Base-by-base conservation (phyloP, 768 basidiomycete genomes). In the Asterophora parasitica region DNA sequence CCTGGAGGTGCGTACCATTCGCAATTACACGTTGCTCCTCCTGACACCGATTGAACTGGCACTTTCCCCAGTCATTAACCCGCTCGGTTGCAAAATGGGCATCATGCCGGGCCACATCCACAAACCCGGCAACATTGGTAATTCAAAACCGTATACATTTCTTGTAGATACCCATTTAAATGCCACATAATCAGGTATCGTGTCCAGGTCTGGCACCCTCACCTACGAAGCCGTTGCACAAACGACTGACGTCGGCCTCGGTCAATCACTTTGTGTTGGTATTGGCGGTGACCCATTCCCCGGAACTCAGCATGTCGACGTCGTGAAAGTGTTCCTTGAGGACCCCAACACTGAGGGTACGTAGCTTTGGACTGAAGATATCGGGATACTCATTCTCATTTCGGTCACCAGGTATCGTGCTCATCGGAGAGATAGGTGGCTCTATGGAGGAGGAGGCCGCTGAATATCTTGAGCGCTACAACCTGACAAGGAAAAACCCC, bases 391-490 rank as follows among this genome's bases (percentile, higher is more conserved):
- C 8, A 16, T 8, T n/a, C 42, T 23, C 2, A 19, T 15, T 5
- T 6, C 6, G 2, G 23, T 15, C 2, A 10, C 16, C 34, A 92
- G 90, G 94, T 58, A 94, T 99, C 55, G 95, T 99, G 53, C 75
- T 98, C 53, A 99, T 99, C 58, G 96, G 96, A 51, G 96, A 99
- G 72, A 99, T 99, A 58, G 96, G 96, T 54, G 96, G 96, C 16
- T 87, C 91, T 7, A 96, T 97, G 95, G 96, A 99, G 71, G 96
- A 99, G 67, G 95, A 98, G 55, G 96, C 96, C 6, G 96, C 96
- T 4, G 96, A 93, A 58, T 98, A 95, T 70, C 74, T 99, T 46
- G 88, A 89, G 64, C 77, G 79, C 66, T 86, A 89, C 75, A 99
- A 99, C 77, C 89, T 91, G 71, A 92, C 86, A 20, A 79, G 88